Base-by-base conservation (phyloP, 2,329 filamentous ascomycete species). In the Chrysosporium keratinophilum region DNA sequence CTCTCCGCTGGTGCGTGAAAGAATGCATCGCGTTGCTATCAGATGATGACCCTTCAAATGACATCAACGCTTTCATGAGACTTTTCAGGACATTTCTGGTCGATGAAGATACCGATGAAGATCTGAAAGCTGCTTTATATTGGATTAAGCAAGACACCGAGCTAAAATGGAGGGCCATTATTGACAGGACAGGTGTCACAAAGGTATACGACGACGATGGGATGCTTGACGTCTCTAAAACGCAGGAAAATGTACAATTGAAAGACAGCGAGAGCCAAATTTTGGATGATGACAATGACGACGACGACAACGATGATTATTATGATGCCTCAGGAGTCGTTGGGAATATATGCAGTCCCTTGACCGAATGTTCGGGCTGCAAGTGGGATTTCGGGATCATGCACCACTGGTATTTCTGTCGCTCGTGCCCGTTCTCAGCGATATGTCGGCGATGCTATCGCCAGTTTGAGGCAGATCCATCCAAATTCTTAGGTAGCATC, bases 1-100 rank as follows among this genome's bases (percentile, higher is more conserved):
- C 43, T 46, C 43, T 46, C 43, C 23, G 43, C 43, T 20, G 43
- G 17, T 31, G 43, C 17, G 12, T 46, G 43, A 46, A 46, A 31
- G 23, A 46, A 11, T 46, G 43, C 10, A 46, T 46, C 23, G 19
- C 43, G 17, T 9, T 46, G 43, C 9, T 46, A 46, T 46, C 43
- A 31, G 43, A 46, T 28, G 43, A 46, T 10, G 43, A 46, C 10
- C 43, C 43, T 28, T 23, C 43, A 23, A 46, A 46, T 28, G 43
- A 46, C 19, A 31, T 20, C 12, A 28, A 23, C 9, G 43, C 43
- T 17, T 46, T 20, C 17, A 31, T 46, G 17, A 31, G 17, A 10
- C 43, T 46, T 46, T 28, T 46, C 19, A 12, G 23, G 28, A 11
- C 43, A 28, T 46, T 46, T 15, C 28, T 46, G 14, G 43, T 17